These are phyloP conservation scores for Fusarium sp. DNA, from an alignment of 2,329 filamentous ascomycete species.

Conservation along the genomic window DNA sequence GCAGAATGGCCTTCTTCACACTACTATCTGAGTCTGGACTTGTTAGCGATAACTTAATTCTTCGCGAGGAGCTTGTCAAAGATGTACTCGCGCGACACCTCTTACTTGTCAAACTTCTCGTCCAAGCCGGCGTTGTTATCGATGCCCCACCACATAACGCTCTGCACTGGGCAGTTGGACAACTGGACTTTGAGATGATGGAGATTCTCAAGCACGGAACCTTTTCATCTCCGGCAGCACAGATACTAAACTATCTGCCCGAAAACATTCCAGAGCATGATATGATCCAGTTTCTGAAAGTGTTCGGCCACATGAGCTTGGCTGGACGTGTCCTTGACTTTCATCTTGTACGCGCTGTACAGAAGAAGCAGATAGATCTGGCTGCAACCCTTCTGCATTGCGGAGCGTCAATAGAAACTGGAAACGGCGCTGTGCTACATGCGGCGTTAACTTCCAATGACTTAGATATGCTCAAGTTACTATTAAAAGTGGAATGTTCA, in stretches of 20 bases:
- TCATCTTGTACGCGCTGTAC: background rate
- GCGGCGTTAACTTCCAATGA: background rate
- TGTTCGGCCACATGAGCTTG: constrained; percentile 13
- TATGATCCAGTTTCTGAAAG: constrained; percentile 2
- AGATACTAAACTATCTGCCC: background rate
- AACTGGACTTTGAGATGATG: constrained; percentile 10
- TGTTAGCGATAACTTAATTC: background rate
- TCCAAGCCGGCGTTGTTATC: constrained; percentile 1
- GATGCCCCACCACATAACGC: constrained; percentile 15
- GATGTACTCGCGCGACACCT: background rate
- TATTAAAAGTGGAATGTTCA: background rate
- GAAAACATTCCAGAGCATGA: background rate
- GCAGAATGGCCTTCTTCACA: background rate
- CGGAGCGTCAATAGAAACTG: constrained; percentile 16
- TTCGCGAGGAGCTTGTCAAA: constrained; percentile 17
- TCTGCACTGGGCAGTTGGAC: constrained; percentile 2
- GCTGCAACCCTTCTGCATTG: background rate
- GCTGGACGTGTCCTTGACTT: background rate
- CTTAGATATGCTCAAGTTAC: background rate
- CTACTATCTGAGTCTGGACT: constrained; percentile 4
- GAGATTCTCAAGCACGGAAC: constrained; percentile 4
- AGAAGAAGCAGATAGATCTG: background rate
- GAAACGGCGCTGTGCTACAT: constrained; percentile 6
- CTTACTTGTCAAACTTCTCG: constrained; percentile 6
- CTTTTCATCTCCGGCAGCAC: background rate